These are phyloP conservation scores for Cyberlindnera veronae DNA, from an alignment of 805 yeast genomes.

Conservation along the genomic window DNA sequence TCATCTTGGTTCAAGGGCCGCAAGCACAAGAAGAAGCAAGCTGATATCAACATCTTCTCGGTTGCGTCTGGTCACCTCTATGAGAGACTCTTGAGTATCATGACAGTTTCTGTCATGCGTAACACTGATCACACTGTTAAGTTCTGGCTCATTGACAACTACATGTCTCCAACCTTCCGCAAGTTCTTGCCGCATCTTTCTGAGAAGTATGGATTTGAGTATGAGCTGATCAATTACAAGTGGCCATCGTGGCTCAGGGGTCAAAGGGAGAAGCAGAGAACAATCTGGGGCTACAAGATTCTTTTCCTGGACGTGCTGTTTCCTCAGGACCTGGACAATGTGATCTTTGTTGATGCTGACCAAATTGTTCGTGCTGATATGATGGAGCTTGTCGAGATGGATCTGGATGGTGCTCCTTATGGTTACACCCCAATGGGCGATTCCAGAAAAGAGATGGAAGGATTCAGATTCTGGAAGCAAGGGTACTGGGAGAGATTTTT, in stretches of 20 bases:
- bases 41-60: constrained; percentile 75
- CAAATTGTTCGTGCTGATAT: constrained; percentile 77
- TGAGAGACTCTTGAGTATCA: constrained; percentile 70
- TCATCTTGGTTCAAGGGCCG: constrained; percentile 13
- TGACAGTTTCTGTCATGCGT: constrained; percentile 73
- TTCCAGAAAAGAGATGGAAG: constrained; percentile 74
- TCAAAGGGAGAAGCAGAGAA: constrained; percentile 75
- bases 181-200: constrained; percentile 58
- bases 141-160: constrained; percentile 86
- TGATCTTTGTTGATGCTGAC: constrained; percentile 85
- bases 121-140: constrained; percentile 64
- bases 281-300: constrained; percentile 86
- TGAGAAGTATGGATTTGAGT: constrained; percentile 55
- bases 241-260: constrained; percentile 91
- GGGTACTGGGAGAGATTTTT: constrained; percentile 83
- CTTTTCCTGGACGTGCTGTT: constrained; percentile 83
- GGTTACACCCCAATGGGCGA: constrained; percentile 89
- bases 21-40: constrained; percentile 30
- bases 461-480: constrained; percentile 85
- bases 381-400: constrained; percentile 61
- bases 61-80: constrained; percentile 81
- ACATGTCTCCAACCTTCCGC: constrained; percentile 68
- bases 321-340: constrained; percentile 70
- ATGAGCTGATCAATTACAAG: constrained; percentile 75
- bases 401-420: constrained; percentile 78